Percentiles rank a stretch among this genome's conserved stretches.
Conservation (phyloP, 2,329 filamentous ascomycete genomes). For the Paecilomyces formosus region DNA sequence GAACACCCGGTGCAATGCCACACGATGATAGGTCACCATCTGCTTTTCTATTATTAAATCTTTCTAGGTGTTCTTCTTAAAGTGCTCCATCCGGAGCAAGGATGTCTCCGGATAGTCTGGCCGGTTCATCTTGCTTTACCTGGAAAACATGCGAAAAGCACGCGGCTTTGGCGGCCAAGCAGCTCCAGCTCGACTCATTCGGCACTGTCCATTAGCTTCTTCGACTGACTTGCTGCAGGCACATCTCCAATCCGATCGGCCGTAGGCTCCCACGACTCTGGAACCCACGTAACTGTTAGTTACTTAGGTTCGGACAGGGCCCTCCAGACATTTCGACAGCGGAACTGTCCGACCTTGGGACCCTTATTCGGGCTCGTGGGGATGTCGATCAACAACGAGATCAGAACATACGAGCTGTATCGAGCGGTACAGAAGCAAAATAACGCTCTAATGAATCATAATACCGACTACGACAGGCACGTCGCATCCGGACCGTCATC, state of each 20-base stretch:
- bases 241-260: background rate
- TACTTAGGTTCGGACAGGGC: background rate
- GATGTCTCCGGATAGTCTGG: background rate
- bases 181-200: background rate
- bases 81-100: no score
- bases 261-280: background rate
- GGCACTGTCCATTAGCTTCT: background rate
- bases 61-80: no score
- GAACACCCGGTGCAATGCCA: background rate
- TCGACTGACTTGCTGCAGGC: background rate
- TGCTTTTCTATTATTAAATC: background rate
- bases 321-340: background rate
- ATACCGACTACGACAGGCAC: background rate
- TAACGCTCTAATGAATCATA: background rate
- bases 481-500: background rate
- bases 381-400: background rate
- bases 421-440: background rate
- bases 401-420: background rate
- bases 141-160: background rate
- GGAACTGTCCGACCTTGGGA: background rate
- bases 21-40: background rate
- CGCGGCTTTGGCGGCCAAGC: background rate
- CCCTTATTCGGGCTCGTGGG: background rate
- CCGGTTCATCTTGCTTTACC: background rate
- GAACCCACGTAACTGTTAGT: background rate